Evolutionary conservation across 352 stramenopile genomes (phyloP), one percentile per base, ranked within the genome.

Genomic region (Pilasporangium apinafurcum): DNA sequence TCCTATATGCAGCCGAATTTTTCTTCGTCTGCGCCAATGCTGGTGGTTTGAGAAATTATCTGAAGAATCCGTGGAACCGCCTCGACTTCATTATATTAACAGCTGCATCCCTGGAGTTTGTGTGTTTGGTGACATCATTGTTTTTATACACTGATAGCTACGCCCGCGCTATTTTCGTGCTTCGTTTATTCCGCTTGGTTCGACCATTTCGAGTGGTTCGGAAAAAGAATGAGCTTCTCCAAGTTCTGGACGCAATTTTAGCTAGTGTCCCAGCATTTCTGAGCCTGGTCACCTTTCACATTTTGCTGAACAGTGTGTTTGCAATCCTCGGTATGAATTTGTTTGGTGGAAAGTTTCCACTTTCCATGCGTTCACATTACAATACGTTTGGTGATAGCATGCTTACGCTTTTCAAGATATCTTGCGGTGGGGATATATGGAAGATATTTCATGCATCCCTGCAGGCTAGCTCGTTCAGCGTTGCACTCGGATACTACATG

Each of bases 351-450:
- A 84, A 75, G 36, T 89, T 91, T 25, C 81, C 78, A 8, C 27
- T 68, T 4, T 56, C 70, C 5, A 88, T 86, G 70, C 58, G 62
- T 18, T 85, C 76, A 0, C 66, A 95, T 18, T 95, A 83, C 42
- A 84, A 92, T 31, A 91, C 83, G 7, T 95, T 92, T 38, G 73
- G 74, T 13, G 79, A 92, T 45, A 78, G 68, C 37, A 75, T 92
- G 61, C 61, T 95, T 3, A 92, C 81, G 8, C 62, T 95, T 1
- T 93, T 92, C 49, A 92, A 93, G 44, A 79, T 92, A 32, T 72
- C 83, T 30, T 91, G 79, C 39, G 83, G 83, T 6, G 81, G 78
- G 0, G 80, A 84, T 32, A 83, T 79, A 26, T 95, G 81, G 83
- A 64, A 71, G 20, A 83, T 95, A 28, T 86, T 93, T 24, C 69